Evolutionary conservation across 495 filamentous ascomycete species (phyloP), one percentile per base, ranked within the genome.

Genomic region (Penicillium coffeae): DNA sequence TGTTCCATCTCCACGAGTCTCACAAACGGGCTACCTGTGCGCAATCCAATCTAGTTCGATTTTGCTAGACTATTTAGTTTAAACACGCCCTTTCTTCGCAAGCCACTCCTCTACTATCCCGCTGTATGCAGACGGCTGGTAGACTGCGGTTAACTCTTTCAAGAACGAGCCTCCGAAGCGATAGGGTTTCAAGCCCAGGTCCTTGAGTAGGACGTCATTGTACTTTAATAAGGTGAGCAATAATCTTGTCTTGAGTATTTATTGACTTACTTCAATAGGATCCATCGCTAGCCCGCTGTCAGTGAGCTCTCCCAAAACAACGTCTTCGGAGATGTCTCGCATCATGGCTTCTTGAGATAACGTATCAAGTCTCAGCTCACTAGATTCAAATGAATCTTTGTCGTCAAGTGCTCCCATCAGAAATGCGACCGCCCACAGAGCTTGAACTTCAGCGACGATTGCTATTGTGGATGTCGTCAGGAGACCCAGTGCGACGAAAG

Each of bases 351-450:
- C 16, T 8, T 27, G 21, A 1, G 55, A 47, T n/a, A 61, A n/a
- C n/a, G n/a, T n/a, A n/a, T n/a, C n/a, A n/a, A n/a, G n/a, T n/a
- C n/a, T n/a, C n/a, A n/a, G n/a, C n/a, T n/a, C n/a, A n/a, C n/a
- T n/a, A n/a, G n/a, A n/a, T n/a, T n/a, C n/a, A n/a, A n/a, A n/a
- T n/a, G n/a, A n/a, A n/a, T n/a, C n/a, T n/a, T n/a, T n/a, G n/a
- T n/a, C n/a, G 19, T 64, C 62, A 1, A 66, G 48, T 5, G 44
- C 54, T 2, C 56, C 63, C 0, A 54, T 66, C 0, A 85, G 43
- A 44, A 78, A 89, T 0, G 82, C 81, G 32, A 70, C 71, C 13
- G 83, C 76, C 87, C 85, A 90, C 6, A 89, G 68, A 3, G 79
- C 81, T 50, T 88, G 84, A 2, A 78, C 63, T 48, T 89, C 82